These are phyloP conservation scores for Piper betle DNA, from an alignment of 164 flowering plant genomes.

Conservation along the genomic window DNA sequence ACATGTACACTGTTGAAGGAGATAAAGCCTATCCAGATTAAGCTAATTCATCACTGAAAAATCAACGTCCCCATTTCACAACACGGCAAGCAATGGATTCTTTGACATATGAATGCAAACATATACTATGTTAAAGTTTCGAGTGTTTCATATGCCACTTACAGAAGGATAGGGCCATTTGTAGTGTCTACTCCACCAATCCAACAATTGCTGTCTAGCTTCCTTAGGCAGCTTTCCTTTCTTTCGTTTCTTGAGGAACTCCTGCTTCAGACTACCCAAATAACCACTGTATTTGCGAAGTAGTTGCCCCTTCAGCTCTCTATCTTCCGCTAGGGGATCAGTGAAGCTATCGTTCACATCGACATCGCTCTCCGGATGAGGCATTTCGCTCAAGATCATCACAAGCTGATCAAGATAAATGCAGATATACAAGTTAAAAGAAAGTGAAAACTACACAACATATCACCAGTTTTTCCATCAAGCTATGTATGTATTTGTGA, in stretches of 20 bases:
- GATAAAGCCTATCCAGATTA: no score
- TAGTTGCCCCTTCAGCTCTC: slow-evolving; percentile 80
- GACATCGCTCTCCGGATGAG: neutral
- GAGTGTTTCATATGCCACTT: slow-evolving; percentile 5
- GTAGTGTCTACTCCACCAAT: slow-evolving; percentile 93
- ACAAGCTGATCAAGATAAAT: neutral
- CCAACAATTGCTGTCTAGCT: slow-evolving; percentile 81
- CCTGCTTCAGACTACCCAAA: slow-evolving; percentile 86
- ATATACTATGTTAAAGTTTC: no score
- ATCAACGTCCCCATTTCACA: no score
- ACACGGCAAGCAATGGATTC: no score
- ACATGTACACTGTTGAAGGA: no score
- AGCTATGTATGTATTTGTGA: no score
- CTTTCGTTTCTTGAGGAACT: slow-evolving; percentile 91
- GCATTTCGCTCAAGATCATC: neutral
- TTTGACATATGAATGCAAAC: neutral
- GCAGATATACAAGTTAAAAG: neutral
- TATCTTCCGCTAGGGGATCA: slow-evolving; percentile 82
- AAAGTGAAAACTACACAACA: neutral
- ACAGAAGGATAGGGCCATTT: slow-evolving; percentile 99
- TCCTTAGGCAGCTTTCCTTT: slow-evolving; percentile 96
- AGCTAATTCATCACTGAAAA: no score
- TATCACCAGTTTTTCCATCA: neutral
- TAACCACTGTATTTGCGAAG: slow-evolving; percentile 90
- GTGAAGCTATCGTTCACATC: slow-evolving; percentile 13